phyloP scores from a whole-genome alignment of 768 basidiomycete species.

The Clitopilus hobsonii region DNA sequence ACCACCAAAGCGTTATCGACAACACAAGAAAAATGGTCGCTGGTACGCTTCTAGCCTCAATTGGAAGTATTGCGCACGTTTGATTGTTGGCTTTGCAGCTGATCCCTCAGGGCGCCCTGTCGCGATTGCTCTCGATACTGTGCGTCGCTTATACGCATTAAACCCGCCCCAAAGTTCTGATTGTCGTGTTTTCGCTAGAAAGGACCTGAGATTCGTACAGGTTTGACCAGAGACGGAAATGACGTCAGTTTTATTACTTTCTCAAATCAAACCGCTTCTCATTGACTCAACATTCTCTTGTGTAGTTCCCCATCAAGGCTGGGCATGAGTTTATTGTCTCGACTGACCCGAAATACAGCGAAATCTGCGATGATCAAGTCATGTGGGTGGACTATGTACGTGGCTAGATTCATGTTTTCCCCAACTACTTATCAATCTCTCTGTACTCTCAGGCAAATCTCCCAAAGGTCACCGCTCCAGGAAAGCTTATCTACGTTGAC shows the following conservation, averaged over 20 bases:
- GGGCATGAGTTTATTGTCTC: slow-evolving; percentile 94
- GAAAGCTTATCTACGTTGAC: slow-evolving; percentile 96
- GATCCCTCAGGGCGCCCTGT: slow-evolving; percentile 82
- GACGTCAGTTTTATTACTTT: slow-evolving; percentile 58
- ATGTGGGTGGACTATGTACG: slow-evolving; percentile 94
- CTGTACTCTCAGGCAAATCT: slow-evolving; percentile 71
- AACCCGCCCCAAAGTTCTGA: slow-evolving; percentile 1
- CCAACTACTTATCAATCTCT: slow-evolving; percentile 2
- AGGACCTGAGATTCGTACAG: slow-evolving; percentile 99
- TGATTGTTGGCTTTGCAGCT: slow-evolving; percentile 29
- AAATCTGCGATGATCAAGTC: slow-evolving; percentile 75
- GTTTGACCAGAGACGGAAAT: slow-evolving; percentile 77
- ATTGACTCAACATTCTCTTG: slow-evolving; percentile 1
- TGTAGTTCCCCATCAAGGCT: slow-evolving; percentile 74
- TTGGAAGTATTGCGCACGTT: slow-evolving; percentile 6
- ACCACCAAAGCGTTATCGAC: slow-evolving; percentile 98
- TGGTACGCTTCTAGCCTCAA: slow-evolving; percentile 37
- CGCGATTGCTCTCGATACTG: slow-evolving; percentile 97
- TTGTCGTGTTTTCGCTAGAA: slow-evolving; percentile 50
- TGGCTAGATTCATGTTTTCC: slow-evolving; percentile 11
- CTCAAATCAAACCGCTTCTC: slow-evolving; percentile 3
- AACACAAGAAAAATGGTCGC: slow-evolving; percentile 87
- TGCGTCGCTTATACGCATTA: slow-evolving; percentile 31
- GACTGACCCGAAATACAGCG: slow-evolving; percentile 76
- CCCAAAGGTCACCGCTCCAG: slow-evolving; percentile 93